Base-by-base conservation (phyloP, 169 alveolate genomes). In the Theileria orientalis region DNA sequence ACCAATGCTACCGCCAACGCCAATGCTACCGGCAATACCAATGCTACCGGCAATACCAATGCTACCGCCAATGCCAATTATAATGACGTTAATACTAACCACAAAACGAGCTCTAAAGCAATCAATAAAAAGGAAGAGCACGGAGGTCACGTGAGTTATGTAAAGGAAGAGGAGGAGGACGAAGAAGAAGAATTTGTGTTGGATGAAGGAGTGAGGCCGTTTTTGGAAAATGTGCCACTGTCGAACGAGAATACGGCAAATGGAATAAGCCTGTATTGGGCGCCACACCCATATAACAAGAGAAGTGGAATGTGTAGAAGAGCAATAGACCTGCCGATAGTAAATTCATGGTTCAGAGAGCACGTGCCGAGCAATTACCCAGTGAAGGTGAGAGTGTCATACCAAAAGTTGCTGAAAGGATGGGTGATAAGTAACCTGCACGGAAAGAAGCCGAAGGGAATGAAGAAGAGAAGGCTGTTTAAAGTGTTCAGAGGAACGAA, bases 271-370 rank as follows among this genome's bases (percentile, higher is more conserved):
- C 83, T 89, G 2, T 89, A 83, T 41, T 98, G 99, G 99, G 99
- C 99, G 1, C 99, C 99, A 13, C 91, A 94, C 37, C 99, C 99
- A 7, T 98, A 97, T 85, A 97, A 97, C 87, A 89, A 95, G 83
- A 94, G 99, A 72, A 94, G 98, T 40, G 99, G 99, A 2, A 90
- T 91, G 69, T 96, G 97, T 30, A 92, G 99, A 69, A 90, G 99
- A 44, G 96, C 97, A 25, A 92, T 92, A 61, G 99, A 98, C 82
- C 89, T 98, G 44, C 99, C 99, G 0, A 86, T 98, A 14, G 97
- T 98, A 7, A 94, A 97, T 56, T 86, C 95, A n/a, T 98, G 99
- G 99, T 97, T 95, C 82, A 93, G 96, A 67, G 99, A 97, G 75
- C 97, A 98, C 83, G 96, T 98, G 62, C 98, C 99, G 29, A 91